Percentiles rank a stretch among this genome's conserved stretches.
These are phyloP conservation scores for Phlebopus sp. DNA, from an alignment of 1,284 basidiomycete genomes.

Conservation along the genomic window DNA sequence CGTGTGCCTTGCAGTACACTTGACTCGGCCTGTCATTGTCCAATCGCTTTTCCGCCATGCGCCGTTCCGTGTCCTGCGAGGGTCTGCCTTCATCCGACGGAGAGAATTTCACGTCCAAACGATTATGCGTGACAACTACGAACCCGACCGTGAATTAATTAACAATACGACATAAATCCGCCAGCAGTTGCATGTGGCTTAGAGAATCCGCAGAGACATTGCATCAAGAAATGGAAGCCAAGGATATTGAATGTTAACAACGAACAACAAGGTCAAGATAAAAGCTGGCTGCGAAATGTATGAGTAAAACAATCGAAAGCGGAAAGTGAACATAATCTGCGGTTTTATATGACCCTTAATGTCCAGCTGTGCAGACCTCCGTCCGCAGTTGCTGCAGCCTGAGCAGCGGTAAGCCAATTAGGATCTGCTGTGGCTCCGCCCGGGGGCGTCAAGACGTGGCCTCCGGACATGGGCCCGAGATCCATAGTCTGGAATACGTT, in stretches of 20 bases:
- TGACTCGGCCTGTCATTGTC: background rate
- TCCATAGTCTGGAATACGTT: conserved; percentile 72
- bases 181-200: conserved; percentile 2
- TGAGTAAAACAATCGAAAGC: conserved; percentile 21
- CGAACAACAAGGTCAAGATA: conserved; percentile 6
- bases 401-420: conserved; percentile 65
- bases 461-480: conserved; percentile 40
- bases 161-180: conserved; percentile 30
- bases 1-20: background rate
- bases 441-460: conserved; percentile 36
- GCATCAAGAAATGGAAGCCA: conserved; percentile 4
- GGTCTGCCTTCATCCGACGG: conserved; percentile 9
- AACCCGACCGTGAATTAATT: conserved; percentile 20
- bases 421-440: conserved; percentile 47
- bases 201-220: background rate
- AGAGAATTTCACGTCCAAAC: conserved; percentile 24
- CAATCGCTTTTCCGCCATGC: conserved; percentile 11
- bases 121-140: conserved; percentile 9
- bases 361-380: conserved; percentile 68
- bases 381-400: conserved; percentile 55
- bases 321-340: conserved; percentile 14
- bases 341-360: conserved; percentile 63
- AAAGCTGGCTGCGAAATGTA: conserved; percentile 8
- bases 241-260: conserved; percentile 10
- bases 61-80: background rate